These are phyloP conservation scores for Terfezia claveryi DNA, from an alignment of 495 filamentous ascomycete species.

Conservation along the genomic window DNA sequence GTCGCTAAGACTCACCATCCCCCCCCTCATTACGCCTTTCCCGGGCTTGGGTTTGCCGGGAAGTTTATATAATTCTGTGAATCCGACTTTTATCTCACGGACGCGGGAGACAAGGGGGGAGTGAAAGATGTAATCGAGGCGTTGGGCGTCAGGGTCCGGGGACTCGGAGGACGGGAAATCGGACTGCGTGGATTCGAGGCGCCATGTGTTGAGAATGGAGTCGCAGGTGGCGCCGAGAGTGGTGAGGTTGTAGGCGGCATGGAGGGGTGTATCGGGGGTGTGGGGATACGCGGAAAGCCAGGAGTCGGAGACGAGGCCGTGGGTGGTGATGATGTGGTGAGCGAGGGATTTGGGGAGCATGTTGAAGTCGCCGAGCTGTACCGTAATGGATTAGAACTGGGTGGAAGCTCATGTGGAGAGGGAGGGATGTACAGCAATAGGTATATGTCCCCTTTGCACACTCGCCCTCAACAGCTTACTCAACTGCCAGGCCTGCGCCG, in stretches of 20 bases:
- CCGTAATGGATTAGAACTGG: neutral
- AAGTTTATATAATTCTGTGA: constrained; percentile 36
- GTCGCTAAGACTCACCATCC: constrained; percentile 71
- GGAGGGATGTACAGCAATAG: constrained; percentile 30
- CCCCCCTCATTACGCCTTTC: constrained; percentile 41
- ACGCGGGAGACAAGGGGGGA: constrained; percentile 37
- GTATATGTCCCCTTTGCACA: constrained; percentile 61
- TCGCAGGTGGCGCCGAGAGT: constrained; percentile 81
- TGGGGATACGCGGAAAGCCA: constrained; percentile 32
- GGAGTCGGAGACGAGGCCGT: constrained; percentile 56
- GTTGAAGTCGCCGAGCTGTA: constrained; percentile 67
- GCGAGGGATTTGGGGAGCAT: constrained; percentile 74
- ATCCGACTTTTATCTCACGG: constrained; percentile 45
- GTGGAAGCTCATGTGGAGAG: neutral
- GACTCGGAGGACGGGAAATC: constrained; percentile 33
- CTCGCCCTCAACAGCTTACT: constrained; percentile 74
- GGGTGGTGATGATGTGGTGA: constrained; percentile 59
- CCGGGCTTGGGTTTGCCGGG: constrained; percentile 12
- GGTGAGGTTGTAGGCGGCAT: neutral
- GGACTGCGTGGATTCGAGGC: constrained; percentile 39
- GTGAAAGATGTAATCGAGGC: constrained; percentile 85
- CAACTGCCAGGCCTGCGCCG: constrained; percentile 94
- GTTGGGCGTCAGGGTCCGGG: constrained; percentile 49
- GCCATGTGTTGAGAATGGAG: constrained; percentile 72
- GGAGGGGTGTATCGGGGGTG: constrained; percentile 25